Evolutionary conservation across 306 rosid genomes (phyloP), one percentile per base, ranked within the genome.

Genomic region (Quercus variabilis): DNA sequence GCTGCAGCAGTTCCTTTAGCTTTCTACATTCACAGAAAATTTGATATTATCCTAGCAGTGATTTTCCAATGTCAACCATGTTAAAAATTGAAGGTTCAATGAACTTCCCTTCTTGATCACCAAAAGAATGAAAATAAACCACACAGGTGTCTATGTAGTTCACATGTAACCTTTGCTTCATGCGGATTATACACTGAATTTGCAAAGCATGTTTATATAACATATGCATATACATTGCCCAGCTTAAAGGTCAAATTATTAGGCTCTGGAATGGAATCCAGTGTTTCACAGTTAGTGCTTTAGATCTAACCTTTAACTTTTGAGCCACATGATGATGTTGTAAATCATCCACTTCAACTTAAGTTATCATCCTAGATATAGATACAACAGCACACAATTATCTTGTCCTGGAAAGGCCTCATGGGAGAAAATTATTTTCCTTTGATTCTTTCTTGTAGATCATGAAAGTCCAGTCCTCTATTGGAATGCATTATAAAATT

Each of bases 1-100:
- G 99, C 97, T 70, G 90, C 92, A 79, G 71, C 86, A 74, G 95
- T 92, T 86, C 97, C 94, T 83, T 89, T 94, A 82, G 97, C 88
- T 87, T 84, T 92, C 99, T 92, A 88, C 87, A 81, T 67, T 49
- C 54, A 46, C 75, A 84, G 60, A 51, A 21, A 51, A 78, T 54
- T 55, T 74, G 69, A 69, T 33, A 74, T 55, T 13, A 8, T 67
- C 51, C 2, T 6, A 21, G 5, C 33, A 52, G 52, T 52, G 49
- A 6, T 19, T 5, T 69, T 69, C 43, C 15, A 69, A 38, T 38
- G 30, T 57, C 26, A 65, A 77, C 18, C 10, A 64, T 31, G 25
- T 77, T 54, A 5, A 15, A 78, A 31, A 69, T 33, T 62, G 63
- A 71, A 26, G 51, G 14, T 38, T 55, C 41, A 28, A 13, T 68